These are phyloP conservation scores for Diaporthe sp. DNA, from an alignment of 2,329 filamentous ascomycete genomes.

Conservation along the genomic window DNA sequence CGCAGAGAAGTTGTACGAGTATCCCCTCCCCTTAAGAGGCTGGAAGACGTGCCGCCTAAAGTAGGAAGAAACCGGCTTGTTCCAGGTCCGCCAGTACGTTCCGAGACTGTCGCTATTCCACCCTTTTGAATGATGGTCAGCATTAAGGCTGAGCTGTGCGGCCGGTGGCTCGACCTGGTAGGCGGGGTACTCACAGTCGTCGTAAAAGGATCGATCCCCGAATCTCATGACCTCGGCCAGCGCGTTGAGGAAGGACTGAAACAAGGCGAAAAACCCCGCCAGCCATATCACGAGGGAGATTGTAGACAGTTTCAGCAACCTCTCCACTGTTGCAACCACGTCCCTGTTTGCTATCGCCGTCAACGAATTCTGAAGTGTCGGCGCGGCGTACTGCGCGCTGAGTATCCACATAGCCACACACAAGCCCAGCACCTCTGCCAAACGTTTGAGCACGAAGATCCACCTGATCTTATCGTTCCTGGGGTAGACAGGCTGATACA, in stretches of 20 bases:
- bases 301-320: conserved; percentile 93
- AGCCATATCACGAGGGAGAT: conserved; percentile 98
- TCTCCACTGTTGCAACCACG: conserved; percentile 83
- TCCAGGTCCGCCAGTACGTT: conserved; percentile 95
- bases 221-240: conserved; percentile 91
- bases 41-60: conserved; percentile 96
- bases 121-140: conserved; percentile 47
- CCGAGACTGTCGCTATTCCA: conserved; percentile 93
- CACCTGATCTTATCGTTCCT: conserved; percentile 84
- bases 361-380: conserved; percentile 88
- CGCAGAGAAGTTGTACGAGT: conserved; percentile 76
- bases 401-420: conserved; percentile 95
- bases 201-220: conserved; percentile 93
- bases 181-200: conserved; percentile 70
- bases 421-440: conserved; percentile 81
- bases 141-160: neutral
- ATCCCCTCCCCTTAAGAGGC: conserved; percentile 86
- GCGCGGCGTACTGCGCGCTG: conserved; percentile 92
- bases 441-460: conserved; percentile 86
- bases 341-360: conserved; percentile 87
- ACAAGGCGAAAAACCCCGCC: conserved; percentile 95
- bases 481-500: conserved; percentile 97
- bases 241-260: conserved; percentile 92
- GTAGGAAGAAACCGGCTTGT: conserved; percentile 96
- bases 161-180: too few relatives aligned